phyloP scores from a whole-genome alignment of 1,139 yeast genomes.

The Suhomyces bribrorum region DNA sequence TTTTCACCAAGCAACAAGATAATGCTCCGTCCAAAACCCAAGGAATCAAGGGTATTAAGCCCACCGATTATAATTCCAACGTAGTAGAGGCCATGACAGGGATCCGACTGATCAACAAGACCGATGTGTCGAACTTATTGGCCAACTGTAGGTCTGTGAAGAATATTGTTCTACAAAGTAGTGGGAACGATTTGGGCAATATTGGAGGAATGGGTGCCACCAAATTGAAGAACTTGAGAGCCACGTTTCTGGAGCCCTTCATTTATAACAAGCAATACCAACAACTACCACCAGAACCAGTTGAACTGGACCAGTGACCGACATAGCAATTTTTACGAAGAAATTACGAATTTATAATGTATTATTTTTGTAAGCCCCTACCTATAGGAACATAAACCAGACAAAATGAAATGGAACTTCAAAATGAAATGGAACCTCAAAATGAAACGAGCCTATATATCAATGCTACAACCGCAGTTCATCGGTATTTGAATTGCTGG shows the following conservation, averaged over 20 bases:
- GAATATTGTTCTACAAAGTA: conserved; percentile 37
- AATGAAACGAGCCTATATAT: no score
- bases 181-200: conserved; percentile 32
- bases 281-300: no score
- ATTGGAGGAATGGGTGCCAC: conserved; percentile 60
- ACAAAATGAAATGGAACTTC: background rate
- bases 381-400: background rate
- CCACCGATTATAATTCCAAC: conserved; percentile 47
- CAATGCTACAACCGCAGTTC: no score
- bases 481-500: conserved; percentile 2
- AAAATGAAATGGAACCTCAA: no score
- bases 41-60: conserved; percentile 17
- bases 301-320: background rate
- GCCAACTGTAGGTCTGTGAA: conserved; percentile 55
- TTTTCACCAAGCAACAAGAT: conserved; percentile 51
- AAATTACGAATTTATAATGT: no score
- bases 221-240: conserved; percentile 46
- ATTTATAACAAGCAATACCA: conserved; percentile 36
- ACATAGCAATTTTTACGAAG: background rate
- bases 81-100: conserved; percentile 53
- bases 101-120: conserved; percentile 56
- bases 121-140: conserved; percentile 57
- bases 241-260: conserved; percentile 56
- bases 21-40: conserved; percentile 16
- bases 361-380: background rate